Percentiles rank a stretch among this genome's conserved stretches.
phyloP scores from a whole-genome alignment of 1,284 basidiomycete genomes.

The Agaricales sp. region DNA sequence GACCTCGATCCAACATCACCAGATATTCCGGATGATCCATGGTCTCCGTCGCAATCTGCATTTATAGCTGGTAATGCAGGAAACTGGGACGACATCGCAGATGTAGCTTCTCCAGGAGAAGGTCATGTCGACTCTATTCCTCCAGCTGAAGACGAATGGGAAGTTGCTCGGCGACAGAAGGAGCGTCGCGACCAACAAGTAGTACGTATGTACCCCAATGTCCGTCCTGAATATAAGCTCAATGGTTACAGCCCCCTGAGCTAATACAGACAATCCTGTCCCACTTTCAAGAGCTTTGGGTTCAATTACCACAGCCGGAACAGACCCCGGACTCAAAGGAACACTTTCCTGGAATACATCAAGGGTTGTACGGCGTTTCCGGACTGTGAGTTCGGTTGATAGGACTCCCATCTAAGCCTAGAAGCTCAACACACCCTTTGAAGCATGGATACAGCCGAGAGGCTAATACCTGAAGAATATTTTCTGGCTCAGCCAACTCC shows the following conservation, averaged over 20 bases:
- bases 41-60: too few relatives aligned
- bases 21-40: slow-evolving; percentile 19
- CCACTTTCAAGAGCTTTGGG: slow-evolving; percentile 38
- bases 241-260: slow-evolving; percentile 68
- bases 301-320: slow-evolving; percentile 37
- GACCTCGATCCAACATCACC: slow-evolving; percentile 18
- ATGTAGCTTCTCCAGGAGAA: too few relatives aligned
- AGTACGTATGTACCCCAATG: slow-evolving; percentile 38
- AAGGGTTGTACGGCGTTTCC: slow-evolving; percentile 30
- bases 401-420: slow-evolving; percentile 5
- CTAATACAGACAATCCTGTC: slow-evolving; percentile 43
- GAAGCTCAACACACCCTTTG: slow-evolving; percentile 1
- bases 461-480: slow-evolving; percentile 32
- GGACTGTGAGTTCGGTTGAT: slow-evolving; percentile 40
- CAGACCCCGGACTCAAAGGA: slow-evolving; percentile 11
- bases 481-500: slow-evolving; percentile 30
- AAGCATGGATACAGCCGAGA: slow-evolving; percentile 22
- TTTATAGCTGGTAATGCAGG: too few relatives aligned
- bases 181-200: slow-evolving; percentile 54
- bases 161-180: slow-evolving; percentile 46
- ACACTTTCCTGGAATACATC: slow-evolving; percentile 11
- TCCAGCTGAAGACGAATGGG: slow-evolving; percentile 52
- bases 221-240: too few relatives aligned
- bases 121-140: too few relatives aligned
- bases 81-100: too few relatives aligned